Evolutionary conservation across 1,284 basidiomycete genomes (phyloP), one percentile per base, ranked within the genome.

Genomic region (Athelia psychrophila): DNA sequence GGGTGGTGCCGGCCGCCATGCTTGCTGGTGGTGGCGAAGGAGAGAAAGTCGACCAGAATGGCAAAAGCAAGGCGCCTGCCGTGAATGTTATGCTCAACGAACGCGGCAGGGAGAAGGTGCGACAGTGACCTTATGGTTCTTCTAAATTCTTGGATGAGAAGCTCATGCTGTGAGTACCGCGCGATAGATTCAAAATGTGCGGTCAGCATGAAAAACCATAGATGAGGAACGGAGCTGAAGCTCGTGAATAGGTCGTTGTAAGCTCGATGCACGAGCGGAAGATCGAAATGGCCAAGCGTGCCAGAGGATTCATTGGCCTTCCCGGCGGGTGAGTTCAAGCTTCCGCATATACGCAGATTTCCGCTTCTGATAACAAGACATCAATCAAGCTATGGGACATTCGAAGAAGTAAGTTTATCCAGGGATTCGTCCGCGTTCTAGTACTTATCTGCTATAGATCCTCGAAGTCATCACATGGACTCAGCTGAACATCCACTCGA

Each of bases 221-320:
- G 5, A 5, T 6, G 27, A 30, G 5, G 27, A 30, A 30, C 27
- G 13, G 5, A 30, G 5, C 27, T 30, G 6, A 30, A 6, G 13
- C 13, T 13, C 13, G 27, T 30, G 27, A 30, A 23, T 57, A 89
- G 79, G 73, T 91, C 49, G 69, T 95, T 1, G 91, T 95, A 2
- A 75, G 83, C 49, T 88, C 88, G 1, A 97, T 98, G 95, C 95
- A 97, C 63, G 89, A 93, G 61, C 83, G 95, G 20, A 97, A 97
- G 67, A 77, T 88, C 13, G 83, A 87, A 62, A 96, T 97, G 93
- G 92, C 93, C 0, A 79, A 78, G 56, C 76, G 88, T 19, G 81
- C 81, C 0, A 78, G 81, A 25, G 93, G 85, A 0, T 98, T 98
- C 62, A 74, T 97, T 47, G 90, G 86, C 16, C 76, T 97, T 12